A percentile compares a stretch with the other conserved stretches of the same genome.
phyloP scores from a whole-genome alignment of 768 basidiomycete genomes.

The Boletus pseudopeckii region DNA sequence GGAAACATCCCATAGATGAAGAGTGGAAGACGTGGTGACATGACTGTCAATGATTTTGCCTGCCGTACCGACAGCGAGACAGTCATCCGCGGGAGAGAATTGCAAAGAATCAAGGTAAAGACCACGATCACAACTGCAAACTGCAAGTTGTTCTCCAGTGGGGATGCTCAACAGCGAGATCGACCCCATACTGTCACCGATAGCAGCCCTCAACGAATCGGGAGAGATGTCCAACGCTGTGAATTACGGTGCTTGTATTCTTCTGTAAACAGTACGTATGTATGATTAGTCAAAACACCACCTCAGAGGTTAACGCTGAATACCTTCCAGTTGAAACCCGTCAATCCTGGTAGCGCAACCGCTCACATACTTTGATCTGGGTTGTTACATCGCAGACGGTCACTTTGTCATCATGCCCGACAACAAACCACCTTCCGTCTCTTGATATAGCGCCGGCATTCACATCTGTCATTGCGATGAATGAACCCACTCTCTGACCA shows the following conservation, averaged over 20 bases:
- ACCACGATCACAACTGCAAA: not conserved
- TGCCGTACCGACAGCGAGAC: not conserved
- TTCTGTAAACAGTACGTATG: not conserved
- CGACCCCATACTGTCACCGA: not conserved
- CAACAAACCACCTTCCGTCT: not conserved
- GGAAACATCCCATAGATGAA: not conserved
- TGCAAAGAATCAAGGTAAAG: not conserved
- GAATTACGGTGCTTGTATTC: not conserved
- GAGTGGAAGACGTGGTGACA: not conserved
- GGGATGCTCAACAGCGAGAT: not conserved
- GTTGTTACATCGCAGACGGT: not conserved
- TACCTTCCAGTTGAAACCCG: not conserved
- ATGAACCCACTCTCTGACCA: not conserved
- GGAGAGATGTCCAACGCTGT: not conserved
- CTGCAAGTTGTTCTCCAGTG: not conserved
- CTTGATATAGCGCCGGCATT: not conserved
- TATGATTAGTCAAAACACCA: not conserved
- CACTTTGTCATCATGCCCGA: not conserved
- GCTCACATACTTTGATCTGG: not conserved
- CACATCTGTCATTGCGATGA: not conserved
- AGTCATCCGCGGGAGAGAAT: not conserved
- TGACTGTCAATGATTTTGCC: not conserved
- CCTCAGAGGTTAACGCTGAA: not conserved
- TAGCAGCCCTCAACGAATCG: not conserved
- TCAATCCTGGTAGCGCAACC: not conserved